Evolutionary conservation across 129 eudicot genomes (phyloP).

Genomic region (Pulicaria dysenterica): DNA sequence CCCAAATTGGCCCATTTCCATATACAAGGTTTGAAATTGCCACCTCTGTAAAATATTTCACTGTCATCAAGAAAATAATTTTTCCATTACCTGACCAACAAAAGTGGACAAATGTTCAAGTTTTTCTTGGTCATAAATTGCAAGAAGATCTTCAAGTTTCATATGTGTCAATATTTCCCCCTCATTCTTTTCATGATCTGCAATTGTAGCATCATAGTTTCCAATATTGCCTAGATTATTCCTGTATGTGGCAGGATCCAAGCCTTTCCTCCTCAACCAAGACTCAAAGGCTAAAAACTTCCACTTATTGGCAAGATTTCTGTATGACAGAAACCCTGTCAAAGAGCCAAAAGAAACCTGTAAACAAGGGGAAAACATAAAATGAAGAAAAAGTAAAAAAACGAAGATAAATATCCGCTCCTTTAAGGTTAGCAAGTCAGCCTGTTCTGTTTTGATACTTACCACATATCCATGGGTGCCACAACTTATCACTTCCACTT

Average conservation of each 20-base stretch:
- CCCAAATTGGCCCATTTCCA: too few relatives aligned
- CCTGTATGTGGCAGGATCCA: slow-evolving; percentile 76
- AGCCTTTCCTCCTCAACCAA: slow-evolving; percentile 87
- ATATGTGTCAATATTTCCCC: slow-evolving; percentile 52
- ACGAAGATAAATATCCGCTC: neutral
- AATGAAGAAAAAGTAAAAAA: slow-evolving; percentile 25
- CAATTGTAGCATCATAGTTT: slow-evolving; percentile 41
- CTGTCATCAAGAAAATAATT: slow-evolving; percentile 43
- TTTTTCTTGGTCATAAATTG: slow-evolving; percentile 77
- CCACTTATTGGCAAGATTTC: slow-evolving; percentile 72
- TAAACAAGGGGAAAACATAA: slow-evolving; percentile 34
- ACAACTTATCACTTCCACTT: slow-evolving; percentile 77
- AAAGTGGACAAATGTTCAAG: slow-evolving; percentile 68
- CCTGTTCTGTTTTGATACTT: slow-evolving; percentile 38
- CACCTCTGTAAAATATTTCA: neutral
- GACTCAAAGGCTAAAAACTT: slow-evolving; percentile 91
- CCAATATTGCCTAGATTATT: slow-evolving; percentile 68
- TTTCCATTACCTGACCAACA: slow-evolving; percentile 80
- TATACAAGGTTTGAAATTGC: too few relatives aligned
- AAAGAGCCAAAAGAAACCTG: slow-evolving; percentile 91
- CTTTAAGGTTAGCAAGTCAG: slow-evolving; percentile 7
- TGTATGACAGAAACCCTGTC: slow-evolving; percentile 90
- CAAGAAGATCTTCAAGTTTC: slow-evolving; percentile 80
- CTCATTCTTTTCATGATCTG: slow-evolving; percentile 39
- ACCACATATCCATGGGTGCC: slow-evolving; percentile 83